phyloP scores from a whole-genome alignment of 495 filamentous ascomycete genomes.

The Darksidea phi region DNA sequence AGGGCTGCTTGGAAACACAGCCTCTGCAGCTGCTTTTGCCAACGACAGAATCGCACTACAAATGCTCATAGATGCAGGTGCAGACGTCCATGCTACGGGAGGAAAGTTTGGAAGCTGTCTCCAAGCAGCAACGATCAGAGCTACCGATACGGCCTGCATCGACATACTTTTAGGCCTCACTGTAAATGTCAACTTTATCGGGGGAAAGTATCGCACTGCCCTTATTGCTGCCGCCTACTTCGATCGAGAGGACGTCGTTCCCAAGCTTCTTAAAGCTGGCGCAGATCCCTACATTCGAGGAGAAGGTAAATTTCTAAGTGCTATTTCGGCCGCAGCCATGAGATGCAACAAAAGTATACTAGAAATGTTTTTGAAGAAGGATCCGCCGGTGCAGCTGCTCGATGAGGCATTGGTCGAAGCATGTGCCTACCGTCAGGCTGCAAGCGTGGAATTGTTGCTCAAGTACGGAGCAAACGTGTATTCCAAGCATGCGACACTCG shows the following conservation, averaged over 20 bases:
- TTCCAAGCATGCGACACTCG: conserved; percentile 14
- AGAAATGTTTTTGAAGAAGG: conserved; percentile 3
- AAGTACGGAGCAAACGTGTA: conserved; percentile 26
- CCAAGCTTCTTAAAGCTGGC: conserved; percentile 29
- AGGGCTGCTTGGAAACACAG: conserved; percentile 7
- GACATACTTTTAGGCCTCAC: conserved; percentile 35
- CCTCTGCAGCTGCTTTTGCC: conserved; percentile 6
- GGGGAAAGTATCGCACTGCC: conserved; percentile 33
- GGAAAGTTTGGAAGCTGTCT: conserved; percentile 7
- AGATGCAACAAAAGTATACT: conserved; percentile 12
- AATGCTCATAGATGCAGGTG: background rate
- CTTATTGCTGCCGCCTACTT: conserved; percentile 34
- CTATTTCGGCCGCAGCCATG: conserved; percentile 11
- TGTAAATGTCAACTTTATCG: conserved; percentile 38
- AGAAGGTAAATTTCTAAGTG: conserved; percentile 15
- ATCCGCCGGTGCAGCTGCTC: conserved; percentile 16
- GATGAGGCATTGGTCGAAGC: conserved; percentile 27
- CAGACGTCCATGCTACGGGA: conserved; percentile 3
- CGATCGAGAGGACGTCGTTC: conserved; percentile 25
- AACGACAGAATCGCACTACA: background rate
- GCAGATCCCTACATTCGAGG: conserved; percentile 29
- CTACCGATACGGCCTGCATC: conserved; percentile 36
- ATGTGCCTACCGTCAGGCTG: conserved; percentile 2
- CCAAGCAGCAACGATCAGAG: conserved; percentile 32
- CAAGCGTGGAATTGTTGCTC: conserved; percentile 18